Evolutionary conservation across 108 stramenopile species (phyloP), one percentile per base, ranked within the genome.

Genomic region (Nitzschia sp.): DNA sequence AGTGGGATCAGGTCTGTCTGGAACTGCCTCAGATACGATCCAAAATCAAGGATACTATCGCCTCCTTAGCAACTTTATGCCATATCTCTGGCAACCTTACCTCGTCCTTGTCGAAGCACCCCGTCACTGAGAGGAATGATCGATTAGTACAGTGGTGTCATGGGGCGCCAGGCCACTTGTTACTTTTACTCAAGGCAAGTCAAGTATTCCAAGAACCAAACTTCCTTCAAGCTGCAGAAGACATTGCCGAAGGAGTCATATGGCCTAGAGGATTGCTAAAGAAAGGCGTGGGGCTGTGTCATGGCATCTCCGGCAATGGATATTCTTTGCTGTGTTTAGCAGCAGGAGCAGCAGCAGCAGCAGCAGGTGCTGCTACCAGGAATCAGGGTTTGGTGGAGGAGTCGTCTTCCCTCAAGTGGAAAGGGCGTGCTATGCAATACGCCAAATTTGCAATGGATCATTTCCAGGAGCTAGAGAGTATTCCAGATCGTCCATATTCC

Each of bases 111-210:
- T 85, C 16, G 60, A 34, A 26, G 58, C 34, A 32, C 41, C 44
- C 55, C 19, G 17, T 21, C 16, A 50, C 17, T 21, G 4, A 3
- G 13, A 25, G 45, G 46, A 53, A 69, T 16, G 85, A 82, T 68
- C 58, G 69, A 22, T 68, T 91, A 47, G 90, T 91, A 4, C 88
- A 92, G 36, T 83, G 84, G 80, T 88, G 86, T 50, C 88, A 89
- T 66, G 90, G 90, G 17, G 77, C 86, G 3, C 78, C 86, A 2
- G 88, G 90, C 3, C 71, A 87, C 28, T 53, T 85, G 22, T 80
- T 85, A 32, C 68, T 84, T 19, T 73, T 92, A 8, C 55, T 61
- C 30, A 74, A 82, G 62, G 83, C 85, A 1, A 47, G 71, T 63
- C 71, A 77, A 47, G 83, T 86, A 1, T 85, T 79, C 44, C 62